Evolutionary conservation across 371 early-diverging fungal genomes (phyloP).

Genomic region (Apophysomyces trapeziformis): DNA sequence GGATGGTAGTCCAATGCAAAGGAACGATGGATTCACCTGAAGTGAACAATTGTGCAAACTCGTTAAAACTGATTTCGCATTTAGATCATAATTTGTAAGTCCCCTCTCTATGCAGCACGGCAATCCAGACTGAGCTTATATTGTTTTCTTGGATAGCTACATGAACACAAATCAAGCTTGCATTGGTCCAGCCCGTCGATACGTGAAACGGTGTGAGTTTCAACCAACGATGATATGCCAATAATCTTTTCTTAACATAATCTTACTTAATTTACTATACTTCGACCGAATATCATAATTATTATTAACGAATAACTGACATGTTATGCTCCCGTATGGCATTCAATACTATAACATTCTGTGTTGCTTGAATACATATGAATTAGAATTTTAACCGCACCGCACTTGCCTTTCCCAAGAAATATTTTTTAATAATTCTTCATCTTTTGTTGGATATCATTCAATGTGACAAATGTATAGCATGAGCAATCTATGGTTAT

Average conservation of each 20-base stretch:
- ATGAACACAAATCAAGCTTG: constrained; percentile 1
- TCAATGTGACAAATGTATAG: not conserved
- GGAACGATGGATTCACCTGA: not conserved
- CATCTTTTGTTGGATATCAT: not conserved
- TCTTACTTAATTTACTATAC: not conserved
- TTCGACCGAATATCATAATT: not conserved
- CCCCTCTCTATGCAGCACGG: not conserved
- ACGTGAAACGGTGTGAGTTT: not conserved
- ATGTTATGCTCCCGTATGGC: too few relatives aligned
- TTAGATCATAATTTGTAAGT: not conserved
- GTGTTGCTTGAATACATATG: too few relatives aligned
- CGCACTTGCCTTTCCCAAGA: not conserved
- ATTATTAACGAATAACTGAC: too few relatives aligned
- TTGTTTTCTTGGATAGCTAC: not conserved
- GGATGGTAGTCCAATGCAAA: not conserved
- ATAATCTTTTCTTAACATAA: not conserved
- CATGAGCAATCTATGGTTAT: not conserved
- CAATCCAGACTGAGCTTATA: not conserved
- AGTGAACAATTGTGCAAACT: constrained; percentile 3
- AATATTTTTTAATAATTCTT: not conserved
- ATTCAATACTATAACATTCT: too few relatives aligned
- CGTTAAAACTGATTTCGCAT: not conserved
- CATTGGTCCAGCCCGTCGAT: not conserved
- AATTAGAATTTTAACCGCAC: too few relatives aligned
- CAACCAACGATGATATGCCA: not conserved